Percentiles rank a stretch among this genome's conserved stretches.
Conservation (phyloP, 768 basidiomycete species). For the Suillus placidus region DNA sequence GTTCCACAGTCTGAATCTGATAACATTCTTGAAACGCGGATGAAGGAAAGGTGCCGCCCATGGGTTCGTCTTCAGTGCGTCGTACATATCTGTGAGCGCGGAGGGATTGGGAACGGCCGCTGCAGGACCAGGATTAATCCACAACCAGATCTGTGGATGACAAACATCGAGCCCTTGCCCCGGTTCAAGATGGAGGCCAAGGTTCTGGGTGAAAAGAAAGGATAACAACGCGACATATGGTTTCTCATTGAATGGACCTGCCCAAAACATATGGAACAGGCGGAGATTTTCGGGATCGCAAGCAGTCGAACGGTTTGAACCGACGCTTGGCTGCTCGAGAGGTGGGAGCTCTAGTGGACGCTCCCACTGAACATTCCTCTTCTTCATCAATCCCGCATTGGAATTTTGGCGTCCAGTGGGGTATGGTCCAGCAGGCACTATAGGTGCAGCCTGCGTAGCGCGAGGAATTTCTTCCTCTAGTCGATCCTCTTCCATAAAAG, state of each 20-base stretch:
- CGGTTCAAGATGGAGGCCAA: slow-evolving; percentile 66
- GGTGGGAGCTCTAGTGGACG: slow-evolving; percentile 49
- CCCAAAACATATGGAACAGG: slow-evolving; percentile 97
- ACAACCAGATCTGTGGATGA: slow-evolving; percentile 91
- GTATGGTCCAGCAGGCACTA: slow-evolving; percentile 25
- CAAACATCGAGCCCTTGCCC: slow-evolving; percentile 52
- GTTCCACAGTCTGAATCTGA: slow-evolving; percentile 95
- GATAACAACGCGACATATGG: slow-evolving; percentile 92
- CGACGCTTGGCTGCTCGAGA: slow-evolving; percentile 46
- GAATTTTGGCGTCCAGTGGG: slow-evolving; percentile 43
- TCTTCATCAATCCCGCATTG: slow-evolving; percentile 58
- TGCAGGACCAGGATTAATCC: slow-evolving; percentile 95
- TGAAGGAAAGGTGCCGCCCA: slow-evolving; percentile 95
- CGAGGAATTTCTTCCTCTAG: slow-evolving; percentile 21
- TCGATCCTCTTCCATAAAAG: slow-evolving; percentile 59
- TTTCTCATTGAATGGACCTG: slow-evolving; percentile 95
- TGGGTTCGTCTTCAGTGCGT: slow-evolving; percentile 73
- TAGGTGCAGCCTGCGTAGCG: slow-evolving; percentile 18
- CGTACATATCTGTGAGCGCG: slow-evolving; percentile 81
- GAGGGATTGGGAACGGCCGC: slow-evolving; percentile 79
- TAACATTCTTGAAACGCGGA: slow-evolving; percentile 82
- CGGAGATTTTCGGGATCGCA: slow-evolving; percentile 82
- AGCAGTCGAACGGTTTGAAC: slow-evolving; percentile 41
- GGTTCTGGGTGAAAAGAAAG: slow-evolving; percentile 91
- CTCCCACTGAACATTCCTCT: slow-evolving; percentile 64